Percentiles rank a stretch among this genome's conserved stretches.
Evolutionary conservation across 345 rosid genomes (phyloP).

Genomic region (Punica granatum): DNA sequence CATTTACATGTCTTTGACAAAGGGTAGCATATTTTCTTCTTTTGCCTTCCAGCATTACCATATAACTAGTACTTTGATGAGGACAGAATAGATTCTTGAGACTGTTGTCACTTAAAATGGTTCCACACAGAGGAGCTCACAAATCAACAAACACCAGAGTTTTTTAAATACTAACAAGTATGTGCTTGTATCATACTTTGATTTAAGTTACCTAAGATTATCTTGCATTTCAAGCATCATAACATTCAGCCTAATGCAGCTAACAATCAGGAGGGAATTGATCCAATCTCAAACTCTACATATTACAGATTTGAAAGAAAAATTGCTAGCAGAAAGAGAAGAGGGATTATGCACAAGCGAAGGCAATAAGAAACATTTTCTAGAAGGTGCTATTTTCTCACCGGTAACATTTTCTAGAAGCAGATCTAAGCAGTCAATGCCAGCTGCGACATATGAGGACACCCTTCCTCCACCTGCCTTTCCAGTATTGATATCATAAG

Average conservation of each 20-base stretch:
- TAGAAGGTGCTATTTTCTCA: slow-evolving; percentile 16
- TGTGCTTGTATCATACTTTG: background rate
- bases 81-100: background rate
- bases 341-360: background rate
- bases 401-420: slow-evolving; percentile 79
- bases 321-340: background rate
- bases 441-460: slow-evolving; percentile 65
- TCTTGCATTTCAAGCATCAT: background rate
- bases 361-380: background rate
- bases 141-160: background rate
- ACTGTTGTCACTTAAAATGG: background rate
- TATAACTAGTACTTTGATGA: background rate
- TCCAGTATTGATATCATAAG: slow-evolving; percentile 48
- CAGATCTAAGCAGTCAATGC: slow-evolving; percentile 86
- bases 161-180: background rate
- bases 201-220: background rate
- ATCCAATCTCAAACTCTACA: background rate
- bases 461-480: slow-evolving; percentile 53
- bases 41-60: background rate
- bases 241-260: background rate
- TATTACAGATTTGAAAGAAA: background rate
- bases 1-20: background rate
- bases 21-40: background rate
- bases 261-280: background rate
- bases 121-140: background rate